Evolutionary conservation across 768 basidiomycete genomes (phyloP).

Genomic region (Boletus huronensis): DNA sequence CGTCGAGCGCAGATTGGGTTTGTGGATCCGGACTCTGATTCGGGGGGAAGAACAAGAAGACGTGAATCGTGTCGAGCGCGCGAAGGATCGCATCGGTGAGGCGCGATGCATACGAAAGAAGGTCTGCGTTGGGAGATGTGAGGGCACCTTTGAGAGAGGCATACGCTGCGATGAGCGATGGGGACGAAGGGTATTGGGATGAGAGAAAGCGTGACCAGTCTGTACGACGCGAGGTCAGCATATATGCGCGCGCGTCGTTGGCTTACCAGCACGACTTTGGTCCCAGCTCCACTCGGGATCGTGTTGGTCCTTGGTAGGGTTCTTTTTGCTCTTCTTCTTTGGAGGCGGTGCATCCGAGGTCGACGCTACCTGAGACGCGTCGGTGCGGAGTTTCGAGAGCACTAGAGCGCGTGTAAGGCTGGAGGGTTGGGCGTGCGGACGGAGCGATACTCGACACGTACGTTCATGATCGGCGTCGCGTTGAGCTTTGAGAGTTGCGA

Average conservation of each 20-base stretch:
- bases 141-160: slow-evolving; percentile 21
- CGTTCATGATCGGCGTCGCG: slow-evolving; percentile 24
- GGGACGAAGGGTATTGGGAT: slow-evolving; percentile 17
- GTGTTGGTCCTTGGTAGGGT: slow-evolving; percentile 11
- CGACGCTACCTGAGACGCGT: slow-evolving; percentile 11
- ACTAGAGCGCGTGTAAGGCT: slow-evolving; percentile 12
- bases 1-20: background rate
- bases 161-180: slow-evolving; percentile 24
- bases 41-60: slow-evolving; percentile 19
- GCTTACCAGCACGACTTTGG: slow-evolving; percentile 16
- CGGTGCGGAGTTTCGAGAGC: slow-evolving; percentile 17
- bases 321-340: slow-evolving; percentile 29
- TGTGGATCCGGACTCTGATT: background rate
- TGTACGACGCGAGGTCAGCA: background rate
- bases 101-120: slow-evolving; percentile 1
- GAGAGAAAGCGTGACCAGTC: slow-evolving; percentile 22
- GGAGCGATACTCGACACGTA: slow-evolving; percentile 6
- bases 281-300: slow-evolving; percentile 23
- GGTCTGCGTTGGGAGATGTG: slow-evolving; percentile 6
- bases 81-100: slow-evolving; percentile 22
- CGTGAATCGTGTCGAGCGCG: slow-evolving; percentile 13
- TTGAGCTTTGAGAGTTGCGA: slow-evolving; percentile 17
- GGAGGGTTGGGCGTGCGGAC: background rate
- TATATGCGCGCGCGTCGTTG: background rate
- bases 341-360: slow-evolving; percentile 20